Evolutionary conservation across 148 eudicot genomes (phyloP), one percentile per base, ranked within the genome.

Genomic region (Chenopodium album): DNA sequence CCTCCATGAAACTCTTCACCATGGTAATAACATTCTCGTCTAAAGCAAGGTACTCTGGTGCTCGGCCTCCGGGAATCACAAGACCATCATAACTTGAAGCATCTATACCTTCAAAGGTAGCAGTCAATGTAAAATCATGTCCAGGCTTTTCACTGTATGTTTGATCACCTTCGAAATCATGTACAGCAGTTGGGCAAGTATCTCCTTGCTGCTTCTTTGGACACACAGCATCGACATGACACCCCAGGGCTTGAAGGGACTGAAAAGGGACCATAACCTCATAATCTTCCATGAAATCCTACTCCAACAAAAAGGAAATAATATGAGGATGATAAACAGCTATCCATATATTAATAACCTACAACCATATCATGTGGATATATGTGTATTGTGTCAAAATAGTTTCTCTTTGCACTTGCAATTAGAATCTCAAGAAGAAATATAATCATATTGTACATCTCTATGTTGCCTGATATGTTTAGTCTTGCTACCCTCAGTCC

Each of bases 241-340:
- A 96, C 78, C 93, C 99, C 66, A 96, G 91, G 81, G 98, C 99
- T 91, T 94, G 95, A 81, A 96, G 88, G 76, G 98, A 89, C 83
- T 94, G 99, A 75, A 92, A 96, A 78, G 99, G 99, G 60, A 96
- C 99, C 94, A 76, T 87, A 66, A 94, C 91, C 87, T 96, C 99
- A 64, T 96, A 96, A 85, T 94, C 98, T 85, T 96, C 99, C 97
- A 96, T 94, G 87, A 87, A 96, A 86, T 96, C 99, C 98, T 96
- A 85, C 59, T 82, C 82, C 12, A 48, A 59, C 12, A 32, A 16
- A 31, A 63, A 46, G 71, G 4, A 12, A 19, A 23, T 17, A 50
- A 71, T 13, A 14, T 73, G 50, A 74, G 41, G 23, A 68, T 44
- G 13, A 59, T 32, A 13, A 46, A 63, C 5, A 9, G 63, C 34